Evolutionary conservation across 1,139 yeast genomes (phyloP).

Genomic region (Kazachstania sp.): DNA sequence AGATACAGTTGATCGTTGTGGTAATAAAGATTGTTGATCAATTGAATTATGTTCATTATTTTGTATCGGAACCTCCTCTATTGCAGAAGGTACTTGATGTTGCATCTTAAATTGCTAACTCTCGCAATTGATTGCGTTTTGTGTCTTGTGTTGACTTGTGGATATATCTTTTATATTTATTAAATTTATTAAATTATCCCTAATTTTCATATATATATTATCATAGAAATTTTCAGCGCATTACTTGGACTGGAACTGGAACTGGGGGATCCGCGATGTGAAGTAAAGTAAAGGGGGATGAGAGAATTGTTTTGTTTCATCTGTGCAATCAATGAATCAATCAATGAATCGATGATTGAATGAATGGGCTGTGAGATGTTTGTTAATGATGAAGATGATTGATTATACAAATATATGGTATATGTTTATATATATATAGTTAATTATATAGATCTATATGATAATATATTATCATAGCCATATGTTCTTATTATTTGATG

Average conservation of each 20-base stretch:
- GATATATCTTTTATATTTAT: too few relatives aligned
- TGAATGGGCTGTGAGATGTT: too few relatives aligned
- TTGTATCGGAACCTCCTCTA: background rate
- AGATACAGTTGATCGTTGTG: constrained; percentile 47
- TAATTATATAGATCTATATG: background rate
- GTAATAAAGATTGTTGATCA: constrained; percentile 22
- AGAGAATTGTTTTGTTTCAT: too few relatives aligned
- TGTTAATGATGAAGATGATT: too few relatives aligned
- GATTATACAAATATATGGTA: background rate
- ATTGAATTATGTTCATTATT: background rate
- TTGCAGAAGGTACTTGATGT: constrained; percentile 1
- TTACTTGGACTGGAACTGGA: too few relatives aligned
- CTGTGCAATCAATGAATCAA: too few relatives aligned
- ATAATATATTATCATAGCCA: constrained; percentile 1
- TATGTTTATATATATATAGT: background rate
- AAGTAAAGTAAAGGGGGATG: too few relatives aligned
- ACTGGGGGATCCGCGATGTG: too few relatives aligned
- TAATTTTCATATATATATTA: background rate
- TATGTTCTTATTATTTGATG: background rate
- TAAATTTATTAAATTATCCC: background rate
- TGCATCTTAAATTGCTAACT: too few relatives aligned
- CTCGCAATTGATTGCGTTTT: too few relatives aligned
- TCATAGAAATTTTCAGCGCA: background rate
- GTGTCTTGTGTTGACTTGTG: too few relatives aligned
- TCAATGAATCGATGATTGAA: too few relatives aligned